phyloP scores from a whole-genome alignment of 192 early-diverging fungal species.

The Pilobolus umbonatus region DNA sequence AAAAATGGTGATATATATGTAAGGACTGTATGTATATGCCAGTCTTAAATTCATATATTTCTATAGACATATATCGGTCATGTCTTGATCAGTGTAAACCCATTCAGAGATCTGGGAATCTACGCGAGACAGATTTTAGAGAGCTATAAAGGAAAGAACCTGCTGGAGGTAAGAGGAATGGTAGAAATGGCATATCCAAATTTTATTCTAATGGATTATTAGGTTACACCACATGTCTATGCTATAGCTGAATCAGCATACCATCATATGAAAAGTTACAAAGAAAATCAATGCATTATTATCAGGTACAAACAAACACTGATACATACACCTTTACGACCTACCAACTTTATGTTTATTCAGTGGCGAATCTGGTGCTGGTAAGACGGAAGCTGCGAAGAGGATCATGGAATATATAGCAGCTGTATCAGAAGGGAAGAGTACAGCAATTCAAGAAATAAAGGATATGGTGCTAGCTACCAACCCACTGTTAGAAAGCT shows the following conservation, averaged over 20 bases:
- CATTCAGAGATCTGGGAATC: slow-evolving; percentile 93
- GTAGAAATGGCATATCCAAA: background rate
- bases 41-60: background rate
- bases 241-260: slow-evolving; percentile 89
- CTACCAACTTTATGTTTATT: background rate
- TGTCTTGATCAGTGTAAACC: slow-evolving; percentile 88
- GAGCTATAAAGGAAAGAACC: slow-evolving; percentile 82
- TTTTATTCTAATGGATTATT: background rate
- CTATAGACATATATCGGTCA: slow-evolving; percentile 90
- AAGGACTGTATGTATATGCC: too few species aligned
- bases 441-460: slow-evolving; percentile 79
- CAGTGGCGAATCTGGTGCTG: slow-evolving; percentile 91
- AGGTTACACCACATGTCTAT: slow-evolving; percentile 94
- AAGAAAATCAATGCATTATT: slow-evolving; percentile 99
- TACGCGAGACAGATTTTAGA: slow-evolving; percentile 88
- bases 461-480: slow-evolving; percentile 95
- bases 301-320: slow-evolving; percentile 61
- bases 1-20: slow-evolving; percentile 85
- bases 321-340: background rate
- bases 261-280: slow-evolving; percentile 95
- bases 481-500: slow-evolving; percentile 92
- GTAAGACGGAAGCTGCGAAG: slow-evolving; percentile 89
- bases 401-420: slow-evolving; percentile 98
- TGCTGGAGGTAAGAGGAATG: slow-evolving; percentile 54
- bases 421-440: slow-evolving; percentile 79